phyloP scores from a whole-genome alignment of 169 alveolate species.

The Plasmodium coatneyi region DNA sequence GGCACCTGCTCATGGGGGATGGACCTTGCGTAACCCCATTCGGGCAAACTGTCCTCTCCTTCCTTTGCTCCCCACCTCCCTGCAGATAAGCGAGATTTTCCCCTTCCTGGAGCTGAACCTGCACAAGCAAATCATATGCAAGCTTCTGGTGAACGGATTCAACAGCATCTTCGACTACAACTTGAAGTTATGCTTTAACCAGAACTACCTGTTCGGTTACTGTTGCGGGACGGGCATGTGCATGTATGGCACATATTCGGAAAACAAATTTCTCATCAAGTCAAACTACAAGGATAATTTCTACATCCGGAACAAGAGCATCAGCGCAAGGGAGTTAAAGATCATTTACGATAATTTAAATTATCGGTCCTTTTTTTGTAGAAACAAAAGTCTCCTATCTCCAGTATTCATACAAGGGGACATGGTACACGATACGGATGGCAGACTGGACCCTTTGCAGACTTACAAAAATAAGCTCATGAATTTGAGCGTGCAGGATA shows the following conservation, averaged over 20 bases:
- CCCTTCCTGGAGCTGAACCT: slow-evolving; percentile 75
- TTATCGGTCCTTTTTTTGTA: slow-evolving; percentile 62
- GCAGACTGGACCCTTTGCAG: background rate
- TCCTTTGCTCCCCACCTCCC: background rate
- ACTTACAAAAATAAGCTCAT: background rate
- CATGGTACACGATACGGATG: slow-evolving; percentile 16
- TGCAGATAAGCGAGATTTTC: slow-evolving; percentile 64
- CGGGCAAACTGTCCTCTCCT: background rate
- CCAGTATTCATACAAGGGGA: slow-evolving; percentile 47
- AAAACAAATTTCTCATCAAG: slow-evolving; percentile 54
- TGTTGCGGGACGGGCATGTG: slow-evolving; percentile 73
- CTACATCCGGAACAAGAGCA: slow-evolving; percentile 28
- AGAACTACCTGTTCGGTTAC: slow-evolving; percentile 49
- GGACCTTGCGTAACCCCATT: background rate
- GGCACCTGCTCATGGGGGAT: background rate
- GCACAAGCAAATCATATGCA: slow-evolving; percentile 75
- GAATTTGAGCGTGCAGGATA: background rate
- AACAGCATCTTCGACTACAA: slow-evolving; percentile 67
- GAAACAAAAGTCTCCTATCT: slow-evolving; percentile 55
- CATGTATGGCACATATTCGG: slow-evolving; percentile 46
- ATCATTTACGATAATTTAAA: slow-evolving; percentile 58
- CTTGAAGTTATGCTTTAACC: slow-evolving; percentile 56
- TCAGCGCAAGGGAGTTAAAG: slow-evolving; percentile 26
- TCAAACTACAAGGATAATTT: slow-evolving; percentile 71
- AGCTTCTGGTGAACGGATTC: slow-evolving; percentile 64